Evolutionary conservation across 73 alveolate genomes (phyloP), one percentile per base, ranked within the genome.

Genomic region (Breviolum minutum): DNA sequence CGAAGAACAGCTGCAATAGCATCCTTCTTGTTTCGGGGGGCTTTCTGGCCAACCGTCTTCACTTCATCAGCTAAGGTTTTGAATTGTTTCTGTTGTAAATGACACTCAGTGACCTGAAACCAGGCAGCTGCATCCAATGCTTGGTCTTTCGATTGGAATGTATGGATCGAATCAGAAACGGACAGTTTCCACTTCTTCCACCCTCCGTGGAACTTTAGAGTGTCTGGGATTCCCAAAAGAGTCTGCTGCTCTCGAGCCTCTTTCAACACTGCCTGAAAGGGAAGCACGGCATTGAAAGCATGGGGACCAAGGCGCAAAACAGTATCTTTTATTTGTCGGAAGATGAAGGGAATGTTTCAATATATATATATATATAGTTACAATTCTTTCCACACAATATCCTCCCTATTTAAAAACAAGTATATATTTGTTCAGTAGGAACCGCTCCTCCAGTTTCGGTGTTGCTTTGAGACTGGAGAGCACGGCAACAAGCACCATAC

Each of bases 81-180:
- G 48, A 26, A 73, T 1, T 0, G n/a, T 22, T 22, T 22, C 11
- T 26, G 40, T 19, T 73, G 48, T 9, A 73, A 22, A 19, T 73
- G n/a, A 22, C 14, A 13, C 2, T 22, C 54, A 12, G 48, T 19
- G 83, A 17, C 5, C 83, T 73, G 14, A 26, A 26, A n/a, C 83
- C 83, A 73, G 17, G 83, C 83, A 73, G 83, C 83, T 32, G 40
- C 83, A 73, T 17, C 83, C 83, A 26, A 17, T 13, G 83, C 83
- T 73, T 13, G 48, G 32, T 73, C 83, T 17, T 73, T 73, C 48
- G n/a, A n/a, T 73, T n/a, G 12, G 32, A 73, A 73, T 9, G 54
- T 73, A 60, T 73, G 83, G 17, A 0, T 13, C n/a, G n/a, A 19
- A n/a, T 22, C 54, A 19, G 60, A n/a, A 17, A 73, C 32, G 54